Percentiles rank a stretch among this genome's conserved stretches.
phyloP scores from a whole-genome alignment of 2,329 filamentous ascomycete genomes.

The Teratosphaeria pseudoeucalypti region DNA sequence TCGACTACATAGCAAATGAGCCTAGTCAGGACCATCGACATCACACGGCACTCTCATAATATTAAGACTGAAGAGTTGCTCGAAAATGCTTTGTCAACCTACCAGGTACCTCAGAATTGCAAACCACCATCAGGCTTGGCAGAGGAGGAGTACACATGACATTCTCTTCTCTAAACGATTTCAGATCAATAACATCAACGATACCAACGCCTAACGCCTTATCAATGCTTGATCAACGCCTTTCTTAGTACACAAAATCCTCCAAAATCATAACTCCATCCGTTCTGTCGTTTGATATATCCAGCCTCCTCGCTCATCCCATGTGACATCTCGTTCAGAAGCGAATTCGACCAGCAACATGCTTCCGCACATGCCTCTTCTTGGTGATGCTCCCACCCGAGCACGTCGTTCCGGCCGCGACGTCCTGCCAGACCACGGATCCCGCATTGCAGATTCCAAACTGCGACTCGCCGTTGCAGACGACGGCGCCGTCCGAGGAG shows the following conservation, averaged over 20 bases:
- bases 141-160: too few species aligned
- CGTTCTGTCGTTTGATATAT: neutral
- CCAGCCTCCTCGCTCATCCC: neutral
- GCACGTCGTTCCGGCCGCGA: conserved; percentile 35
- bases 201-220: neutral
- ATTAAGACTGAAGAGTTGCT: too few species aligned
- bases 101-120: too few species aligned
- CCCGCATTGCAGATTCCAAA: conserved; percentile 36
- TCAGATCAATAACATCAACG: neutral
- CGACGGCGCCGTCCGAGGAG: conserved; percentile 29
- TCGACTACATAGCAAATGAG: too few species aligned
- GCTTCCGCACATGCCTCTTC: conserved; percentile 10
- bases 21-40: too few species aligned
- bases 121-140: too few species aligned
- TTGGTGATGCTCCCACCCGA: conserved; percentile 24
- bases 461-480: conserved; percentile 33
- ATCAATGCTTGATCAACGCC: neutral
- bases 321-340: neutral
- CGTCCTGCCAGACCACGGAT: conserved; percentile 30
- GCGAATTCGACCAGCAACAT: conserved; percentile 1
- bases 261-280: neutral
- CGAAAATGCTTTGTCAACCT: too few species aligned
- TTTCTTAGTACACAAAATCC: neutral
- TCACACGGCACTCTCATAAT: too few species aligned
- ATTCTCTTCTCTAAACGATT: too few species aligned